Evolutionary conservation across 2,329 filamentous ascomycete genomes (phyloP).

Genomic region (Macrophomina pseudophaseolina): DNA sequence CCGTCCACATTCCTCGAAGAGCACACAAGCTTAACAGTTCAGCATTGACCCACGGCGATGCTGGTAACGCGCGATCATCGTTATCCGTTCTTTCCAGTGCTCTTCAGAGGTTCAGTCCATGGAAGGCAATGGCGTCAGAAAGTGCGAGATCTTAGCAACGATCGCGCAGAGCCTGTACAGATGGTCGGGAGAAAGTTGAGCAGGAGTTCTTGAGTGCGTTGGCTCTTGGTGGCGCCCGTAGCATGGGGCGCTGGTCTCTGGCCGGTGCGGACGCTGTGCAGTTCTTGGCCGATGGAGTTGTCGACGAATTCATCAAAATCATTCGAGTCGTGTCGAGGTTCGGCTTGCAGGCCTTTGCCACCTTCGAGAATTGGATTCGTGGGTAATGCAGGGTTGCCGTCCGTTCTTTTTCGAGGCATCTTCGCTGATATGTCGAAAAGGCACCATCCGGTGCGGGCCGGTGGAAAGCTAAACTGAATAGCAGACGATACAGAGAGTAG

Average conservation of each 20-base stretch:
- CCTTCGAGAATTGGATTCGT: background rate
- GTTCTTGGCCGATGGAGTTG: background rate
- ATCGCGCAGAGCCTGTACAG: background rate
- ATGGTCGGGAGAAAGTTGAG: background rate
- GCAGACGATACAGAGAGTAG: too few species aligned
- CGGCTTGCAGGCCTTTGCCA: background rate
- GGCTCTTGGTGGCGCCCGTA: background rate
- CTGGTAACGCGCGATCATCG: background rate
- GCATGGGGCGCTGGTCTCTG: background rate
- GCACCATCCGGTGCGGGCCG: too few species aligned
- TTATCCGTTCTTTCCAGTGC: background rate
- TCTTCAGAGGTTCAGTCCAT: background rate
- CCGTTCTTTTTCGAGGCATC: too few species aligned
- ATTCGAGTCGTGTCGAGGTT: background rate
- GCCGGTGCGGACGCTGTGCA: background rate
- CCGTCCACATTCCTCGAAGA: background rate
- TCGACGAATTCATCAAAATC: background rate
- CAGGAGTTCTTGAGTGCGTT: background rate
- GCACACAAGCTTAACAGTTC: background rate
- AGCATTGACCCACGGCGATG: background rate
- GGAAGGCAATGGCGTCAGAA: background rate
- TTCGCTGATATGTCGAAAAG: too few species aligned
- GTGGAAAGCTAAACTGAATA: too few species aligned
- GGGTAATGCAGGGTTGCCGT: background rate
- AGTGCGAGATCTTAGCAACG: conserved; percentile 8